Conservation (phyloP, 2,329 filamentous ascomycete species). For the Aspergillus viridinutans region DNA sequence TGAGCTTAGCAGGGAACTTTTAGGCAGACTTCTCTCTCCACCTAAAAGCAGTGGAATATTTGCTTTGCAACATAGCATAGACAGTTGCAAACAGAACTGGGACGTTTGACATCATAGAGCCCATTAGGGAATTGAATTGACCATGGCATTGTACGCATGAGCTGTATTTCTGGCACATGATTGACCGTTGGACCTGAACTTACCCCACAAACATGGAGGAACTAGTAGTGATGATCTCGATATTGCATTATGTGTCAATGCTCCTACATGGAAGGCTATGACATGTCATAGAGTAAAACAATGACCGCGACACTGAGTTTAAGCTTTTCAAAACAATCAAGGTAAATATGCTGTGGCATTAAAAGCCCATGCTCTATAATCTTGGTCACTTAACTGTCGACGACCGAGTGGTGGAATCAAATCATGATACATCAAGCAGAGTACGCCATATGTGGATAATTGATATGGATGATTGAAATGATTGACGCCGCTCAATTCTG, state of each 20-base stretch:
- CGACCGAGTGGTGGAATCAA: neutral
- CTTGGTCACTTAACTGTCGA: too few species aligned
- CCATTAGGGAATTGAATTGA: neutral
- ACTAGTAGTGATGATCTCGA: neutral
- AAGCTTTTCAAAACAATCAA: neutral
- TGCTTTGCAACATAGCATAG: too few species aligned
- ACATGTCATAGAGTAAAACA: neutral
- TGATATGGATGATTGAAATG: too few species aligned
- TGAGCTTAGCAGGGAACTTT: too few species aligned
- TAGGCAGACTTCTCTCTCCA: too few species aligned
- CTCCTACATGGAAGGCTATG: too few species aligned
- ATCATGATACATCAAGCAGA: neutral
- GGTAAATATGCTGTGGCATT: neutral
- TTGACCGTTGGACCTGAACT: neutral
- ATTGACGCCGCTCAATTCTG: neutral
- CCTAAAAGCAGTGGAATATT: too few species aligned
- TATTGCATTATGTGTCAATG: neutral
- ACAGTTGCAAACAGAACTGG: too few species aligned
- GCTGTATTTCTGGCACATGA: neutral
- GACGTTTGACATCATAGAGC: neutral
- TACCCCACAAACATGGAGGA: neutral
- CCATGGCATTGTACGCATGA: too few species aligned
- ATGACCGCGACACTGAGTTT: neutral
- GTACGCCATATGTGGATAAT: neutral
- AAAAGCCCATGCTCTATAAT: neutral